Percentiles rank a stretch among this genome's conserved stretches.
These are phyloP conservation scores for Botrytis byssoidea DNA, from an alignment of 2,329 filamentous ascomycete genomes.

Conservation along the genomic window DNA sequence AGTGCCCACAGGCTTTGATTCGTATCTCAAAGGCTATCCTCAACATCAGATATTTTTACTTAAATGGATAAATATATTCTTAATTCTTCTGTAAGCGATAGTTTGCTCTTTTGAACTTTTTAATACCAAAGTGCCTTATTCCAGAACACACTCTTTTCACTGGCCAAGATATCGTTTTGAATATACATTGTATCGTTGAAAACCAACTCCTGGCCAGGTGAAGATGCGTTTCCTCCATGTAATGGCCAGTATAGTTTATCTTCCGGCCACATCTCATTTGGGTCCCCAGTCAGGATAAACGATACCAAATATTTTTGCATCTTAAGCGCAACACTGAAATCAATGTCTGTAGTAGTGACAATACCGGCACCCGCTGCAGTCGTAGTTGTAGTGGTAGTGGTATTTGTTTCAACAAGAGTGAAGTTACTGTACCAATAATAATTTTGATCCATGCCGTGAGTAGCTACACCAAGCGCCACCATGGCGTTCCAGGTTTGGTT, in stretches of 20 bases:
- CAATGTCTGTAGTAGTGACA: slow-evolving; percentile 31
- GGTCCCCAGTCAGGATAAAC: slow-evolving; percentile 39
- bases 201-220: not conserved
- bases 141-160: not conserved
- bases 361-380: slow-evolving; percentile 23
- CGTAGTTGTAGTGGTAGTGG: slow-evolving; percentile 22
- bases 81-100: not conserved
- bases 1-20: fast-evolving
- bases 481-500: slow-evolving; percentile 43
- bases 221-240: not conserved
- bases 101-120: no score
- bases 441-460: slow-evolving; percentile 41
- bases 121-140: slow-evolving; percentile 11
- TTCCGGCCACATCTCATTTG: slow-evolving; percentile 1
- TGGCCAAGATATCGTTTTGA: not conserved
- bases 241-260: slow-evolving; percentile 2
- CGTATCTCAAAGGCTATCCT: fast-evolving
- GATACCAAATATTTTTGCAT: slow-evolving; percentile 43
- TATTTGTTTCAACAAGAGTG: slow-evolving; percentile 28
- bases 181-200: slow-evolving; percentile 8
- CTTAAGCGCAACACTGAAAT: slow-evolving; percentile 34
- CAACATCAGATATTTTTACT: not conserved
- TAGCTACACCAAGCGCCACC: slow-evolving; percentile 38
- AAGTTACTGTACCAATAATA: slow-evolving; percentile 41
- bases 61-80: not conserved